Evolutionary conservation across 805 yeast genomes (phyloP).

Genomic region (Blastobotrys attinorum): DNA sequence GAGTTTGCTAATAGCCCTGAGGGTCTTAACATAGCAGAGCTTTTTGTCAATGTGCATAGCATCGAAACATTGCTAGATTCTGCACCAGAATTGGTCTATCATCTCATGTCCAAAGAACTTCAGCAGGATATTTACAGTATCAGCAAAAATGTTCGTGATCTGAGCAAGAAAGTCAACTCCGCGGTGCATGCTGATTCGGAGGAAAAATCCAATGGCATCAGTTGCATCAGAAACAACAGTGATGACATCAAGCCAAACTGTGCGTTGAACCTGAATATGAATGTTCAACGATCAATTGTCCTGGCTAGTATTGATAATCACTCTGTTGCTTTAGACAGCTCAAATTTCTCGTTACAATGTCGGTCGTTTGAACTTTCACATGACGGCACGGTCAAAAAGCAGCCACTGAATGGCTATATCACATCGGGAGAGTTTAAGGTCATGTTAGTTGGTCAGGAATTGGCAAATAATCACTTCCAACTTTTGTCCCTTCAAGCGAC

Average conservation of each 20-base stretch:
- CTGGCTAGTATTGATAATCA: background rate
- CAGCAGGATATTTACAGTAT: background rate
- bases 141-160: background rate
- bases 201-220: no score
- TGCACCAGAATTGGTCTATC: background rate
- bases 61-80: background rate
- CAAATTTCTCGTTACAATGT: background rate
- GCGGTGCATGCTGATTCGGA: background rate
- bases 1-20: background rate
- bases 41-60: background rate
- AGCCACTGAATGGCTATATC: constrained; percentile 3
- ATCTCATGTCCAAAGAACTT: background rate
- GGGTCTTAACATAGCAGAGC: constrained; percentile 1
- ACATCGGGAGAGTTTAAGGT: constrained; percentile 3
- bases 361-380: constrained; percentile 1
- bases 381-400: background rate
- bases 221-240: background rate
- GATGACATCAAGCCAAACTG: background rate
- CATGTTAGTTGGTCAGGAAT: background rate
- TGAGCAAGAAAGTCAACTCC: background rate
- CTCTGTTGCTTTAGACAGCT: constrained; percentile 1
- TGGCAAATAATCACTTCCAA: background rate
- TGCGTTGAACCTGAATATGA: constrained; percentile 2
- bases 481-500: constrained; percentile 4
- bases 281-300: background rate